Base-by-base conservation (phyloP, 805 yeast species). In the Starmerella kuoi region DNA sequence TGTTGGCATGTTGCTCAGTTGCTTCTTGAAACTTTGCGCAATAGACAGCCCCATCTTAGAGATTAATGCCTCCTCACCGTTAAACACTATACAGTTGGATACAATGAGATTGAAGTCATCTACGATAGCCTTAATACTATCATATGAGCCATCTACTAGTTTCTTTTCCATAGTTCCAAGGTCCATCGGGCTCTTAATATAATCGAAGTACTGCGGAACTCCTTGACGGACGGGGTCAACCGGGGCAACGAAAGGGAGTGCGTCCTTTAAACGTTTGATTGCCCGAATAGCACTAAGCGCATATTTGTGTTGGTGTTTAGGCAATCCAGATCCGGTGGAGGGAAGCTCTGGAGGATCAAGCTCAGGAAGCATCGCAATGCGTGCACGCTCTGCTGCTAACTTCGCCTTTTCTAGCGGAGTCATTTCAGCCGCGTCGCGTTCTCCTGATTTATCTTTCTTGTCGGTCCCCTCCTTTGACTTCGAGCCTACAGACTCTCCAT, bases 21-120 rank as follows among this genome's bases (percentile, higher is more conserved):
- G 95, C 55, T 87, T 87, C 57, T 84, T 94, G 58, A 91, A 91
- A 52, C 88, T 79, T 2, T 94, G 91, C 61, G 85, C 91, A 37
- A 91, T 73, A 60, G 80, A 83, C 55, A 79, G 73, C 19, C 84
- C 97, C 96, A 91, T 88, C 58, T 79, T 82, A 2, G 96, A 74
- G 50, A 91, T 87, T 17, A 76, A 74, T 2, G 95, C 72, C 31
- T 75, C 76, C 43, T 74, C 77, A 28, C 98, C 98, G 58, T 91
- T 91, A 60, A 88, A 91, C 38, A 70, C 70, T 35, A 69, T 66
- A 64, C 96, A 85, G 65, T 91, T 91, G 17, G 63, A 61, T 12
- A 91, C 88, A 77, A 91, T 84, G 49, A 82, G 65, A 54, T 82
- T 77, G 63, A 86, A 81, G 63, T 87, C 96, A 4, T 71, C 79